A percentile compares a stretch with the other conserved stretches of the same genome.
phyloP scores from a whole-genome alignment of 257 asterid species.

The Penstemon barbatus region DNA sequence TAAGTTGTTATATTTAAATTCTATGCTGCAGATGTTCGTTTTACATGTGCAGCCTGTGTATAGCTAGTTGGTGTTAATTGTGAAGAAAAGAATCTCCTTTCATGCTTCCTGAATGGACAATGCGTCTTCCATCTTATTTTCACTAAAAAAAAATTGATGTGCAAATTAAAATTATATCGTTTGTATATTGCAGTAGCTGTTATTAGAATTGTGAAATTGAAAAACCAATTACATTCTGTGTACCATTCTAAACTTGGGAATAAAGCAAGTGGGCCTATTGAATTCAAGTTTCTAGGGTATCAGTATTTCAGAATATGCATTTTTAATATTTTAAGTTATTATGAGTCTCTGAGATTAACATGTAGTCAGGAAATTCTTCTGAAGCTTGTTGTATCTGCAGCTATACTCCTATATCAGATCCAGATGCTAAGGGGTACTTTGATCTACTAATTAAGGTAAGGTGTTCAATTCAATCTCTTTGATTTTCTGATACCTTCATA shows the following conservation, averaged over 20 bases:
- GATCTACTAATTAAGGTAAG: constrained; percentile 98
- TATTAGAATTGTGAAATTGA: background rate
- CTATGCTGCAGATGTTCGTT: constrained; percentile 5
- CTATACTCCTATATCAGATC: constrained; percentile 95
- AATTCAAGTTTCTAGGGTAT: constrained; percentile 23
- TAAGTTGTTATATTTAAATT: constrained; percentile 42
- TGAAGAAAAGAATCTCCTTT: constrained; percentile 7
- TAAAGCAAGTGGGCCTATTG: background rate
- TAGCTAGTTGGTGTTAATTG: constrained; percentile 6
- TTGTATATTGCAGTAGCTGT: background rate
- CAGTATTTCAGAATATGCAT: constrained; percentile 24
- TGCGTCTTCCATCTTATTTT: background rate
- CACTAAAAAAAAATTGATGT: constrained; percentile 2
- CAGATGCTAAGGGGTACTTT: constrained; percentile 80
- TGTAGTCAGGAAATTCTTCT: constrained; percentile 27
- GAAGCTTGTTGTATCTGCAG: constrained; percentile 50
- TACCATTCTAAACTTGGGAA: constrained; percentile 22
- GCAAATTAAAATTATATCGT: background rate
- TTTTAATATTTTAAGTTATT: constrained; percentile 21
- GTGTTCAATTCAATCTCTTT: constrained; percentile 34
- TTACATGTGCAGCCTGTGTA: constrained; percentile 4
- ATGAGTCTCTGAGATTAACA: constrained; percentile 17
- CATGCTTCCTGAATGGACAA: constrained; percentile 9
- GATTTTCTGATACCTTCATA: constrained; percentile 12
- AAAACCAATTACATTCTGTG: background rate